A percentile compares a stretch with the other conserved stretches of the same genome.
Evolutionary conservation across 148 eudicot species (phyloP).

Genomic region (Rhododendron ferrugineum): DNA sequence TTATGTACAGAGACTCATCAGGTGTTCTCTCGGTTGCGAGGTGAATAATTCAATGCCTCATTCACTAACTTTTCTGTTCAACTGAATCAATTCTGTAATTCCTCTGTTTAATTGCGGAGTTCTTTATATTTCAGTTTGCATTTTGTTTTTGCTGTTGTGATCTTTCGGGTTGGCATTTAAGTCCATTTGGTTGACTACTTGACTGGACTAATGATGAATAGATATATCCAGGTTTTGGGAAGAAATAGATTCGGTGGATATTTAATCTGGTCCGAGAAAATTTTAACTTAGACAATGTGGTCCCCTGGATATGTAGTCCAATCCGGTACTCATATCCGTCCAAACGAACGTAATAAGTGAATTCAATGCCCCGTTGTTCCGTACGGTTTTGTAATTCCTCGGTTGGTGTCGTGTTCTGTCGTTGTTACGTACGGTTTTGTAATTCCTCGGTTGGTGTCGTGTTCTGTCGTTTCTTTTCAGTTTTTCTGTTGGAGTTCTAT

Average conservation of each 20-base stretch:
- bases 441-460: neutral
- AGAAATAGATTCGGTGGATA: neutral
- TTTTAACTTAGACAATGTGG: neutral
- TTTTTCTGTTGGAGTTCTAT: neutral
- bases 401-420: neutral
- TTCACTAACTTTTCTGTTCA: neutral
- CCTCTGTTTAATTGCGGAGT: neutral
- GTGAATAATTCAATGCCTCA: conserved; percentile 17
- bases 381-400: neutral
- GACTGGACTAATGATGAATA: neutral
- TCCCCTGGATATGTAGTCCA: neutral
- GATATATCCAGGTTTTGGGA: neutral
- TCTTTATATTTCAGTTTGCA: neutral
- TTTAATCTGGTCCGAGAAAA: neutral
- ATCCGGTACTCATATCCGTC: neutral
- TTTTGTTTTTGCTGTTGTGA: neutral
- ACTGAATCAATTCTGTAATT: neutral
- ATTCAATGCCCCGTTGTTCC: neutral
- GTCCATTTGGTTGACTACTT: neutral
- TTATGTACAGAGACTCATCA: conserved; percentile 33
- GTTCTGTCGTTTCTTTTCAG: neutral
- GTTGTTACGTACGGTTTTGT: neutral
- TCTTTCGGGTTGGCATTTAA: neutral
- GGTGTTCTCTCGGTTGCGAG: conserved; percentile 27
- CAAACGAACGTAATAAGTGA: neutral